Conservation (phyloP, 2,329 filamentous ascomycete genomes). For the Nemania bipapillata region DNA sequence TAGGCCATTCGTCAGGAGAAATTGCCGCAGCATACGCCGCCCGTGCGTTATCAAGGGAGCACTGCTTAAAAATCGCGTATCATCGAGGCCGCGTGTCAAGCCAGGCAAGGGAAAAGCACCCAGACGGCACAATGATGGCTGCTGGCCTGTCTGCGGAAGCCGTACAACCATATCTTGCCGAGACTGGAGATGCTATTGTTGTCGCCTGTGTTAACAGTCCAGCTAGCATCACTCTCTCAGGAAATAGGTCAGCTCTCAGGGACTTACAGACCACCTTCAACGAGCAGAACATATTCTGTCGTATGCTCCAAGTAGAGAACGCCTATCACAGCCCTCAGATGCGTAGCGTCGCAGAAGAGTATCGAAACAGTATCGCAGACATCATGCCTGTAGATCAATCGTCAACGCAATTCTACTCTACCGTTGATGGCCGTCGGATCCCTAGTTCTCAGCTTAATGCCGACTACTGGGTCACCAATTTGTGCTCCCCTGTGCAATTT, state of each 20-base stretch:
- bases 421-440: slow-evolving; percentile 12
- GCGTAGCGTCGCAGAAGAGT: slow-evolving; percentile 10
- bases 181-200: not conserved
- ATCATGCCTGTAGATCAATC: slow-evolving; percentile 11
- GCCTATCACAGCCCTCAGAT: slow-evolving; percentile 24
- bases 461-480: slow-evolving; percentile 21
- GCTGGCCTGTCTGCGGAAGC: slow-evolving; percentile 7
- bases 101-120: slow-evolving; percentile 47
- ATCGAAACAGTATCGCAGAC: slow-evolving; percentile 6
- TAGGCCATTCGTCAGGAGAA: slow-evolving; percentile 55
- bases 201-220: slow-evolving; percentile 40
- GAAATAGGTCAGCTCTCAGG: slow-evolving; percentile 26
- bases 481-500: slow-evolving; percentile 24
- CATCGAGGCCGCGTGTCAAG: slow-evolving; percentile 34
- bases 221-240: slow-evolving; percentile 34
- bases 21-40: slow-evolving; percentile 55
- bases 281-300: slow-evolving; percentile 31
- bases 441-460: slow-evolving; percentile 10
- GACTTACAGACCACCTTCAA: slow-evolving; percentile 17
- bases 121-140: slow-evolving; percentile 16
- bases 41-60: slow-evolving; percentile 43
- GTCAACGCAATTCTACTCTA: slow-evolving; percentile 13
- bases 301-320: slow-evolving; percentile 30
- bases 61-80: slow-evolving; percentile 37
- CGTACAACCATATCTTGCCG: slow-evolving; percentile 13